phyloP scores from a whole-genome alignment of 2,329 filamentous ascomycete genomes.

The Myriosclerotinia scirpicola region DNA sequence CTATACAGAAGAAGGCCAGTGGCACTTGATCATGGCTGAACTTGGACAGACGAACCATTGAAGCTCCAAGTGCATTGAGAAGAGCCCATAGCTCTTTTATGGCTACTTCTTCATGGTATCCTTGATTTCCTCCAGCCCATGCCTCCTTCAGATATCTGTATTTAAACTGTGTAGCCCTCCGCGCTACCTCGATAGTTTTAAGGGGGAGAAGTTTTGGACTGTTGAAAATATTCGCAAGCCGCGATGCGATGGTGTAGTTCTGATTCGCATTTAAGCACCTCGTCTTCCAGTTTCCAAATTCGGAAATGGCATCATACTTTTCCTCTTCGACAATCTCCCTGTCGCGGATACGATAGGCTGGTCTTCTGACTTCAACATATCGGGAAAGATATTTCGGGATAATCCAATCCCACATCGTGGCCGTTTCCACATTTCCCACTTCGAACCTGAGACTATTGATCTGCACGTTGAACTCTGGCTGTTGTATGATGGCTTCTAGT shows the following conservation, averaged over 20 bases:
- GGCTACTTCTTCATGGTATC: too few species aligned
- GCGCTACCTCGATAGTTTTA: background rate
- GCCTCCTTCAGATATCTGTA: background rate
- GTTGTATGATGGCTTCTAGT: background rate
- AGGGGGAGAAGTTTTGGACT: background rate
- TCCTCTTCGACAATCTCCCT: background rate
- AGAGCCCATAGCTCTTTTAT: background rate
- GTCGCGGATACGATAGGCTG: background rate
- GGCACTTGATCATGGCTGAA: conserved; percentile 10
- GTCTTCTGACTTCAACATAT: background rate
- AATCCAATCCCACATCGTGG: background rate
- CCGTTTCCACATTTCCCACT: background rate
- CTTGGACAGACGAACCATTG: background rate
- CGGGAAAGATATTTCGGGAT: background rate
- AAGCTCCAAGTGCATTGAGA: background rate
- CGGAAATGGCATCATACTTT: background rate
- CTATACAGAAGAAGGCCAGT: conserved; percentile 4
- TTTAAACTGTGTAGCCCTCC: background rate
- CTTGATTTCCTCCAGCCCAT: background rate
- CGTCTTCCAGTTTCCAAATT: conserved; percentile 14
- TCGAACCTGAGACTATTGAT: background rate
- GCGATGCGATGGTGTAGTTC: background rate
- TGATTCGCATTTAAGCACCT: background rate
- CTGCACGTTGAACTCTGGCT: background rate
- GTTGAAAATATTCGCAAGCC: background rate